Conservation (phyloP, 768 basidiomycete species). For the Trametes sanguinea region DNA sequence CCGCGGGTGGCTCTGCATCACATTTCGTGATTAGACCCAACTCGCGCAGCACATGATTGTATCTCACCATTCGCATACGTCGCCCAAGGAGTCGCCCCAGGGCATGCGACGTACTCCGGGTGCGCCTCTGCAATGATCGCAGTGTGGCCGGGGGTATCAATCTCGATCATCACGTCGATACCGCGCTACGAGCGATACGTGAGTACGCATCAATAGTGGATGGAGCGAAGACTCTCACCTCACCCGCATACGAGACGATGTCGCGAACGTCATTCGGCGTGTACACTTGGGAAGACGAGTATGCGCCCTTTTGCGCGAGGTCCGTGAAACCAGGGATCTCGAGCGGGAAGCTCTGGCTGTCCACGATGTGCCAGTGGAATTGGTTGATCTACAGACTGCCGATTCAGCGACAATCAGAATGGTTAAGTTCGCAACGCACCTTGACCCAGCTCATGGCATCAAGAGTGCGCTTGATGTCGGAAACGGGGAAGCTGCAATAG, state of each 20-base stretch:
- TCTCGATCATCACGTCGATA: conserved; percentile 50
- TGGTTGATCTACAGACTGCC: conserved; percentile 41
- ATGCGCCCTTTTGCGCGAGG: conserved; percentile 47
- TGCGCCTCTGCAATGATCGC: conserved; percentile 42
- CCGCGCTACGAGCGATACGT: conserved; percentile 39
- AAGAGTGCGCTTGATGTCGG: conserved; percentile 66
- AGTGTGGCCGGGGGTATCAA: conserved; percentile 57
- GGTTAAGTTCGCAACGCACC: conserved; percentile 10
- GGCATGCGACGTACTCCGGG: conserved; percentile 49
- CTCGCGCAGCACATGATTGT: not conserved
- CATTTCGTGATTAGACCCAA: not conserved
- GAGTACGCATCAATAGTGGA: not conserved
- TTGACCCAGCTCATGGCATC: conserved; percentile 62
- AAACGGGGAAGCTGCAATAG: conserved; percentile 55
- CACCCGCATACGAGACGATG: conserved; percentile 47
- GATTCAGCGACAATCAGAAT: not conserved
- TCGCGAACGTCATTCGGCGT: conserved; percentile 39
- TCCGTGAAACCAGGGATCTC: conserved; percentile 40
- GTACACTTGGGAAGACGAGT: conserved; percentile 39
- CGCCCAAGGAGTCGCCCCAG: conserved; percentile 38
- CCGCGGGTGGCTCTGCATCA: conserved; percentile 47
- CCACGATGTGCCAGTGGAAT: conserved; percentile 51
- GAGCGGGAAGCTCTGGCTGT: conserved; percentile 55
- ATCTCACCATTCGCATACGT: conserved; percentile 36
- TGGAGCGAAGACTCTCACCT: conserved; percentile 33